Conservation (phyloP, 768 basidiomycete genomes). For the Omphalotus guepiniiformis region DNA sequence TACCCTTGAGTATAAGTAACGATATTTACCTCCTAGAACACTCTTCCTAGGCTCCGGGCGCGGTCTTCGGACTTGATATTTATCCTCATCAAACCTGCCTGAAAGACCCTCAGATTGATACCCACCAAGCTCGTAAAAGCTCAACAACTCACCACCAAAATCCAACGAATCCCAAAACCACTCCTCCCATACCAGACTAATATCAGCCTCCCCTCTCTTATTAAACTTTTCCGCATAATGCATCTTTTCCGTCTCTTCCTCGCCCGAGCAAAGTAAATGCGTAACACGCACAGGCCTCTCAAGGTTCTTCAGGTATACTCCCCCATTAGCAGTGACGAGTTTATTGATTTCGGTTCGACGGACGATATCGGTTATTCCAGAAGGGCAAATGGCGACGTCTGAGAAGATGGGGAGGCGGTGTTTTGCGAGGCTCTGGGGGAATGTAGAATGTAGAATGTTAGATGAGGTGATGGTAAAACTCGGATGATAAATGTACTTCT, state of each 20-base stretch:
- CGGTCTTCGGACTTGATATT: slow-evolving; percentile 55
- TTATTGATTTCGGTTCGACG: slow-evolving; percentile 62
- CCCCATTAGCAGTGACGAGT: slow-evolving; percentile 55
- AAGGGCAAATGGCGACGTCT: slow-evolving; percentile 64
- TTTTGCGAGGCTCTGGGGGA: slow-evolving; percentile 47
- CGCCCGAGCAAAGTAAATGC: slow-evolving; percentile 75
- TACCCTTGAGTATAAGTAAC: slow-evolving; percentile 1
- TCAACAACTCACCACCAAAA: slow-evolving; percentile 49
- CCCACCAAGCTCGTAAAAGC: neutral
- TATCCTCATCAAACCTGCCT: slow-evolving; percentile 63
- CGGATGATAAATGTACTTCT: slow-evolving; percentile 39
- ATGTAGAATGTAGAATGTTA: neutral
- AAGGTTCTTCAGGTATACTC: slow-evolving; percentile 68
- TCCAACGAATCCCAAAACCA: slow-evolving; percentile 95
- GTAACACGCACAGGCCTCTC: slow-evolving; percentile 79
- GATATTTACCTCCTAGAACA: slow-evolving; percentile 19
- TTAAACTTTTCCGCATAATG: slow-evolving; percentile 75
- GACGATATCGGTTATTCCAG: slow-evolving; percentile 65
- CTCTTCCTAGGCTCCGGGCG: slow-evolving; percentile 50
- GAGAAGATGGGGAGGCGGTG: slow-evolving; percentile 74
- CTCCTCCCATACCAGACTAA: slow-evolving; percentile 87
- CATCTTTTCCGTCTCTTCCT: slow-evolving; percentile 72
- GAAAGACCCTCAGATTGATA: neutral
- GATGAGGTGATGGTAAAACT: neutral
- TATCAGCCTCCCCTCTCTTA: slow-evolving; percentile 61